Percentiles rank a stretch among this genome's conserved stretches.
These are phyloP conservation scores for Albugo candida DNA, from an alignment of 352 stramenopile species.

Conservation along the genomic window DNA sequence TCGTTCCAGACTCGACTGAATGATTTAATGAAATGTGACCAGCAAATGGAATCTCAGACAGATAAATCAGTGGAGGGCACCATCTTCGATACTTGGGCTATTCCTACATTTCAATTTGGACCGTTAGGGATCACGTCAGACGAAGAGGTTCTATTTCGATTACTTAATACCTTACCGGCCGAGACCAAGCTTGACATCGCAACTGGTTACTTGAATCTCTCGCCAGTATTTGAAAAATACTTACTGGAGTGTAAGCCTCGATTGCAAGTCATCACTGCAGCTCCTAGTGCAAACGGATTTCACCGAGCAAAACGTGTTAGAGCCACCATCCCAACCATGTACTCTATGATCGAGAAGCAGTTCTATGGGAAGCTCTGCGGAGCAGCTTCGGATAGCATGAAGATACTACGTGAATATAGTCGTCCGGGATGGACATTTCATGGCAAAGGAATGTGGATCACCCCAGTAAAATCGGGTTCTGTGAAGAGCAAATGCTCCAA, in stretches of 20 bases:
- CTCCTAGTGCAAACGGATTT: constrained; percentile 52
- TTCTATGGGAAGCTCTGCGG: constrained; percentile 37
- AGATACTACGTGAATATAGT: constrained; percentile 46
- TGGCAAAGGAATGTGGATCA: constrained; percentile 72
- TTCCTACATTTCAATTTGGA: constrained; percentile 57
- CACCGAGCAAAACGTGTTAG: constrained; percentile 47
- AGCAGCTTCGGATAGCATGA: constrained; percentile 7
- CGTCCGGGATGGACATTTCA: constrained; percentile 59
- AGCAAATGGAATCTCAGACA: constrained; percentile 7
- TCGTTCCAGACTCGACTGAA: constrained; percentile 25
- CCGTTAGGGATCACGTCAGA: constrained; percentile 38
- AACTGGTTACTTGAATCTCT: constrained; percentile 69
- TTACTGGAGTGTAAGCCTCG: constrained; percentile 21
- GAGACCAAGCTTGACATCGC: constrained; percentile 34
- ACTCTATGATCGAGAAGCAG: constrained; percentile 63
- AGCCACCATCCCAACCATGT: constrained; percentile 57
- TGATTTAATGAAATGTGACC: constrained; percentile 14
- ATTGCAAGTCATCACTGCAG: constrained; percentile 42
- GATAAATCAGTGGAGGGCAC: constrained; percentile 3
- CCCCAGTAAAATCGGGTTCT: constrained; percentile 9
- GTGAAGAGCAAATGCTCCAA: neutral
- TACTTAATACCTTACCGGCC: constrained; percentile 24
- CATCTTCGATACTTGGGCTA: constrained; percentile 30
- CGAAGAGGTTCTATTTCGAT: constrained; percentile 22
- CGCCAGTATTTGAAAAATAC: constrained; percentile 31